A percentile compares a stretch with the other conserved stretches of the same genome.
These are phyloP conservation scores for Toxoplasma gondii DNA, from an alignment of 169 alveolate species.

Conservation along the genomic window DNA sequence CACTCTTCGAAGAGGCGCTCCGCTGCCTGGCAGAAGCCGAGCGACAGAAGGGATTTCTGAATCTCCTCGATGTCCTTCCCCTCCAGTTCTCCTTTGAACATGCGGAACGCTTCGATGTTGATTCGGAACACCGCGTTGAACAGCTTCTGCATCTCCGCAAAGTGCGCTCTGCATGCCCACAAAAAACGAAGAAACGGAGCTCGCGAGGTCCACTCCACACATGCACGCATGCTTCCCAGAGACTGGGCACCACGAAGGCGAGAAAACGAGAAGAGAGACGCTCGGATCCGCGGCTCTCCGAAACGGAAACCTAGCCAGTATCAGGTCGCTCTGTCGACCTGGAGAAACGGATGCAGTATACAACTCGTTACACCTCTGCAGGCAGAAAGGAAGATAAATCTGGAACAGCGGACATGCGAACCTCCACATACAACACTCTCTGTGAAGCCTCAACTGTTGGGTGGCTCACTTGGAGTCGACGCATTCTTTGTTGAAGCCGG, in stretches of 20 bases:
- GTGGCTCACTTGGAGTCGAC: conserved; percentile 31
- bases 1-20: not conserved
- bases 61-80: not conserved
- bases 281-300: not conserved
- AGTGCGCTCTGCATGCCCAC: not conserved
- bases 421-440: too few relatives aligned
- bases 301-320: too few relatives aligned
- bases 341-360: too few relatives aligned
- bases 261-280: not conserved
- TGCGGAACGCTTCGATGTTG: not conserved
- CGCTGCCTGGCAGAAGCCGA: conserved; percentile 22
- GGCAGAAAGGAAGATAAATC: too few relatives aligned
- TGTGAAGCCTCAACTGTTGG: too few relatives aligned
- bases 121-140: conserved; percentile 19
- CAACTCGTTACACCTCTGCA: too few relatives aligned
- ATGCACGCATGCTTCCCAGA: not conserved
- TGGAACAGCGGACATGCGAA: too few relatives aligned
- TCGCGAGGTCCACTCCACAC: not conserved
- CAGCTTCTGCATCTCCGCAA: conserved; percentile 34
- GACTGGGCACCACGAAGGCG: not conserved
- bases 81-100: conserved; percentile 1
- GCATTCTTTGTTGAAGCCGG: not conserved
- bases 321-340: too few relatives aligned
- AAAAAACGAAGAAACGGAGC: not conserved
- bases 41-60: conserved; percentile 17